phyloP scores from a whole-genome alignment of 2,329 filamentous ascomycete species.

The Botrytis medusae region DNA sequence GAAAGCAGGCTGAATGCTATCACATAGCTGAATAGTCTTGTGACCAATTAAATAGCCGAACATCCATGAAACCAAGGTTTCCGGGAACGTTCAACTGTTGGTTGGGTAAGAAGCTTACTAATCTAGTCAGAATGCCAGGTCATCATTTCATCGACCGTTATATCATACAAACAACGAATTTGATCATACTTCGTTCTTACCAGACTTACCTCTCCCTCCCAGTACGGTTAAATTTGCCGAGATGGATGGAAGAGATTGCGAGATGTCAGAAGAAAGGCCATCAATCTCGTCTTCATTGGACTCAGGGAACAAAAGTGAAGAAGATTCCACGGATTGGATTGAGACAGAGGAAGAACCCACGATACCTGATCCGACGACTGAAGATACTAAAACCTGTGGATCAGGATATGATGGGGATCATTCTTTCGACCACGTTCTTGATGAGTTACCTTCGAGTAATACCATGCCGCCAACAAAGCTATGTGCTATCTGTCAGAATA shows the following conservation, averaged over 20 bases:
- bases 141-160: too few relatives aligned
- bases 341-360: neutral
- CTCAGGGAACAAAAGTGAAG: neutral
- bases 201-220: too few relatives aligned
- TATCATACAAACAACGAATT: too few relatives aligned
- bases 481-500: neutral
- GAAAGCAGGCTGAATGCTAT: neutral
- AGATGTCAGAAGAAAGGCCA: neutral
- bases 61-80: too few relatives aligned
- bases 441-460: neutral
- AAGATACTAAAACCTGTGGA: neutral
- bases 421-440: neutral
- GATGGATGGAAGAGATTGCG: neutral
- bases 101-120: too few relatives aligned
- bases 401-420: neutral
- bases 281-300: neutral
- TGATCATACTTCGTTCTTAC: too few relatives aligned
- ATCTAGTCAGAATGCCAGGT: too few relatives aligned
- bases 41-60: too few relatives aligned
- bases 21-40: neutral
- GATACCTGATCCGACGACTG: fast-evolving
- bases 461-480: neutral
- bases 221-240: neutral
- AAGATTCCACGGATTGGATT: fast-evolving
- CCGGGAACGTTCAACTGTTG: too few relatives aligned